Evolutionary conservation across 1,284 basidiomycete genomes (phyloP).

Genomic region (Sanghuangporus weigelae): DNA sequence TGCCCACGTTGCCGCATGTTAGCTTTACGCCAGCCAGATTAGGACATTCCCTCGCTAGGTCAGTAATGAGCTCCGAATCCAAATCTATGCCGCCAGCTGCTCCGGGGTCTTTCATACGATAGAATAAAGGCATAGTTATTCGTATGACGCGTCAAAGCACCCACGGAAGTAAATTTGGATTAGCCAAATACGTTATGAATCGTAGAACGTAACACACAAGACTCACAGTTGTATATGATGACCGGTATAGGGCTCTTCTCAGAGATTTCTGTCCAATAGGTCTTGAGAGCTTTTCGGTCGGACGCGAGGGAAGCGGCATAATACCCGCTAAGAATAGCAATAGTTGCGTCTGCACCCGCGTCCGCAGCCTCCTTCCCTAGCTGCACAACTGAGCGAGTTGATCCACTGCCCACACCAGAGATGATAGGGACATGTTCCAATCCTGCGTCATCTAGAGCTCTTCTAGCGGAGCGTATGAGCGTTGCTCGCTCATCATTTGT

Average conservation of each 20-base stretch:
- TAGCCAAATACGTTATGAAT: not conserved
- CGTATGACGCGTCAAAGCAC: not conserved
- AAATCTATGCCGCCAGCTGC: constrained; percentile 82
- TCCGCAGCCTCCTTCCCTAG: constrained; percentile 69
- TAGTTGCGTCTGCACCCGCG: constrained; percentile 80
- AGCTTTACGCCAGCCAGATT: constrained; percentile 84
- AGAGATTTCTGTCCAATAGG: constrained; percentile 74
- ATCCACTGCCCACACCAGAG: constrained; percentile 77
- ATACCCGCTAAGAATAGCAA: constrained; percentile 85
- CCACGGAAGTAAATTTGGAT: not conserved
- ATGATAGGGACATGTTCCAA: constrained; percentile 63
- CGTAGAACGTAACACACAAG: constrained; percentile 7
- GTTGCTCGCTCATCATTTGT: constrained; percentile 64
- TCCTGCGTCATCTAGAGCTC: constrained; percentile 64
- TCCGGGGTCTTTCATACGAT: constrained; percentile 55
- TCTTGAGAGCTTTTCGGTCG: constrained; percentile 65
- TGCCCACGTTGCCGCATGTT: constrained; percentile 88
- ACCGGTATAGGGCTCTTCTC: constrained; percentile 80
- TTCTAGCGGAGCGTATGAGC: constrained; percentile 68
- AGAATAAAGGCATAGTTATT: constrained; percentile 13
- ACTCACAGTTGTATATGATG: constrained; percentile 86
- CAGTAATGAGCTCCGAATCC: constrained; percentile 79
- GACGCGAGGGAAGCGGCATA: constrained; percentile 68
- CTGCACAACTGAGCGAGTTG: constrained; percentile 76
- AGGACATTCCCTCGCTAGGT: constrained; percentile 67